Evolutionary conservation across 1,139 yeast species (phyloP), one percentile per base, ranked within the genome.

Genomic region (Pichia sp.): DNA sequence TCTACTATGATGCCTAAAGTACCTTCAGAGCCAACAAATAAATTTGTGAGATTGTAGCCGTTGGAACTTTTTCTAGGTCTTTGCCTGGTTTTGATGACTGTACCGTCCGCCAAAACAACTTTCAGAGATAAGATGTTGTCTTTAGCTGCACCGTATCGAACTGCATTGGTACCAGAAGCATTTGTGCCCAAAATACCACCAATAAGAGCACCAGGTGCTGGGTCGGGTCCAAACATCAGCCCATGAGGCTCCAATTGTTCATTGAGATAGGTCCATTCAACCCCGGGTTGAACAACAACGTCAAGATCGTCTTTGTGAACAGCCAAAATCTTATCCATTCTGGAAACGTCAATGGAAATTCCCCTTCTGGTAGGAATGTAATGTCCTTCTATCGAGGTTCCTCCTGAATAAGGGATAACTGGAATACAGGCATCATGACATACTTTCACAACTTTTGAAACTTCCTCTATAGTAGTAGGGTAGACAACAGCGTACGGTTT

Each of bases 301-400:
- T 84, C 89, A 55, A 83, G 67, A 66, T 84, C 90, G 12, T 74
- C 72, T 49, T 74, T 71, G 61, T 82, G 80, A 23, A 84, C 64
- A 26, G 70, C 70, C 2, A 83, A 39, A 26, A 84, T 72, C 49
- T 75, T 66, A 63, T 79, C 76, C 85, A 84, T 77, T 30, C 69
- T 66, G 1, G 78, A 68, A 49, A 83, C 64, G 60, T 83, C 86
- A 16, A 84, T 58, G 13, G 82, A 76, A 37, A 84, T 70, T 0
- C 90, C 89, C 1, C 81, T 80, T 54, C 88, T 72, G 0, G 89
- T 82, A 41, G 90, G 88, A 64, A 85, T 82, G 63, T 79, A 84
- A 55, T 87, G 91, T 10, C 95, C 95, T 68, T 87, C 95, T 34
- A 87, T 71, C 0, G 95, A 85, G 0, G 95, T 87, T 55, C 90